Base-by-base conservation (phyloP, 345 rosid genomes). In the Euphorbia peplus region DNA sequence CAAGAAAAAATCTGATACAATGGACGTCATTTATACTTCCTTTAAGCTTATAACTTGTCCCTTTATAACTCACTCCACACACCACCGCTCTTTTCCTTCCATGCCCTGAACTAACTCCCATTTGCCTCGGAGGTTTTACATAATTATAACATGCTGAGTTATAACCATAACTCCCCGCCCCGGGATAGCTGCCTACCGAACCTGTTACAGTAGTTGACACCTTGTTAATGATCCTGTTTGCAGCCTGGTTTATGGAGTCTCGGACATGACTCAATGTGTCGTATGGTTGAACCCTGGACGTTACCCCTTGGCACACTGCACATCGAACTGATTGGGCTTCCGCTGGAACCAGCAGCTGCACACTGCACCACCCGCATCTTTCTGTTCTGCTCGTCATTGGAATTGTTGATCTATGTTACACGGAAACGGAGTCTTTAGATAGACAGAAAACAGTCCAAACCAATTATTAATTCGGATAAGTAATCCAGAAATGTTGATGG, bases 1-100 rank as follows among this genome's bases (percentile, higher is more conserved):
- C 74, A 41, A 87, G 80, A 64, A 87, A 80, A 64, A 63, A 79
- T 64, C 48, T 78, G 88, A 87, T 87, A 71, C 85, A 74, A 37
- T 72, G 80, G 41, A 79, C 92, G 51, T 87, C 89, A 42, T 85
- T 87, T 13, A 81, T 63, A 48, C 83, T 79, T 52, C 92, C 89
- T 70, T 75, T 79, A 6, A 85, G 71, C 30, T n/a, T 69, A 70
- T 80, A 74, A 67, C 71, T 74, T 61, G 74, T 83, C 14, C 83
- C 78, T 53, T 48, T 21, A 55, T 87, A 87, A 69, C 74, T 82
- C 7, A 85, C 78, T 48, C 90, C 90, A 30, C 86, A 81, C 8
- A 87, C 74, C 73, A 87, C 37, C 13, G 92, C 92, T 47, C 85
- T 72, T 66, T 79, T 87, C 78, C 80, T 72, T 28, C 87, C 86